Conservation (phyloP, 306 rosid species). For the Pyrus bretschneideri region DNA sequence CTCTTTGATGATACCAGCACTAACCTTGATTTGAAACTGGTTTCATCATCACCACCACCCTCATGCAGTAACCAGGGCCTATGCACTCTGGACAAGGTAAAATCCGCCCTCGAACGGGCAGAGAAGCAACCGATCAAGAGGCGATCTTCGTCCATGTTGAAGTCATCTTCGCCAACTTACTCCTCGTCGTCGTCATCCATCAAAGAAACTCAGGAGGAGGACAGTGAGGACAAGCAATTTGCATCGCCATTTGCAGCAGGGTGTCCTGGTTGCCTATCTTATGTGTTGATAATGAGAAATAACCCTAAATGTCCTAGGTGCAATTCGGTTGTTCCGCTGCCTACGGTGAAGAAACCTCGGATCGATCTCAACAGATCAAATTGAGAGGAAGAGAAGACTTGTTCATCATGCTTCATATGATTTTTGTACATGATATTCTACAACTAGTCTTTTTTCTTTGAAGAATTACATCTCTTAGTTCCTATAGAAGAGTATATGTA, state of each 20-base stretch:
- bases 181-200: slow-evolving; percentile 63
- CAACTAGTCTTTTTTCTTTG: slow-evolving; percentile 7
- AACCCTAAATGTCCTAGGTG: slow-evolving; percentile 93
- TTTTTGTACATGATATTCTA: slow-evolving; percentile 60
- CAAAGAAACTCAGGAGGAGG: slow-evolving; percentile 60
- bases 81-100: slow-evolving; percentile 92
- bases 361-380: slow-evolving; percentile 81
- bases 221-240: slow-evolving; percentile 33
- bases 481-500: slow-evolving; percentile 41
- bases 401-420: not conserved
- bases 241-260: slow-evolving; percentile 85
- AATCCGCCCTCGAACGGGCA: slow-evolving; percentile 88
- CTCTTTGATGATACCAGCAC: slow-evolving; percentile 62
- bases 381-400: slow-evolving; percentile 28
- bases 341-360: slow-evolving; percentile 69
- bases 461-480: slow-evolving; percentile 33
- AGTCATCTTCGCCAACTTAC: slow-evolving; percentile 51
- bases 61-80: slow-evolving; percentile 69
- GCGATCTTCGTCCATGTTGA: slow-evolving; percentile 45
- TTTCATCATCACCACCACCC: slow-evolving; percentile 33
- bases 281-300: slow-evolving; percentile 76
- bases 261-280: slow-evolving; percentile 88
- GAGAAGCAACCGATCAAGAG: slow-evolving; percentile 71
- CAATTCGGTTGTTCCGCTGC: slow-evolving; percentile 58
- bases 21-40: slow-evolving; percentile 53